Evolutionary conservation across 2,329 filamentous ascomycete genomes (phyloP).

Genomic region (Cylindrodendrum hubeiense): DNA sequence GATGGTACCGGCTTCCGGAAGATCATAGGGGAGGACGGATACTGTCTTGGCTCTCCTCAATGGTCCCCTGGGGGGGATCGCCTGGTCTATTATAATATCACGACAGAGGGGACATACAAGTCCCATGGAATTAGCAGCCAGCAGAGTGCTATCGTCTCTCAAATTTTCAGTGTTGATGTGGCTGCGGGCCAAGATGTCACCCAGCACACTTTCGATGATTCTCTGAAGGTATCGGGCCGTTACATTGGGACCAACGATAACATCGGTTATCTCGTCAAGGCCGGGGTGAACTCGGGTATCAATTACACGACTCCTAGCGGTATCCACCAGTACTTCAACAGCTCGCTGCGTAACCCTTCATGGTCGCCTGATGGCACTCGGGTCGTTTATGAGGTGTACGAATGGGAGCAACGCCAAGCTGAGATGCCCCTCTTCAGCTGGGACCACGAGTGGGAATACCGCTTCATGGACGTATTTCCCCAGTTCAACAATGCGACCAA

Average conservation of each 20-base stretch:
- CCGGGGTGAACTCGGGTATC: not conserved
- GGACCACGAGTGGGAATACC: slow-evolving; percentile 20
- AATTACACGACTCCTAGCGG: slow-evolving; percentile 8
- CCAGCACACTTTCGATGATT: slow-evolving; percentile 18
- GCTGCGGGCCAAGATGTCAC: not conserved
- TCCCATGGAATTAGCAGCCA: slow-evolving; percentile 11
- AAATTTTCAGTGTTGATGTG: slow-evolving; percentile 20
- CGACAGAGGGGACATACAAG: slow-evolving; percentile 10
- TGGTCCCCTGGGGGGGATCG: slow-evolving; percentile 14
- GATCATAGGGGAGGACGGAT: slow-evolving; percentile 3
- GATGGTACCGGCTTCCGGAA: slow-evolving; percentile 12
- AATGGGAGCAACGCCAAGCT: slow-evolving; percentile 14
- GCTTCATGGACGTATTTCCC: slow-evolving; percentile 19
- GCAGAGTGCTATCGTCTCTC: slow-evolving; percentile 3
- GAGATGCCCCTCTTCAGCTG: slow-evolving; percentile 19
- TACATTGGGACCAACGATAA: slow-evolving; percentile 7
- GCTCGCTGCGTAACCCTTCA: slow-evolving; percentile 9
- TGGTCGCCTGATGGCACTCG: slow-evolving; percentile 15
- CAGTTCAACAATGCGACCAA: slow-evolving; percentile 17
- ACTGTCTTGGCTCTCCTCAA: slow-evolving; percentile 17
- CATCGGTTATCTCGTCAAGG: slow-evolving; percentile 18
- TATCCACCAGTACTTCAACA: slow-evolving; percentile 5
- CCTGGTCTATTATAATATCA: slow-evolving; percentile 17
- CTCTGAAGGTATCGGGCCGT: slow-evolving; percentile 11
- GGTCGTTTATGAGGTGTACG: slow-evolving; percentile 19